A percentile compares a stretch with the other conserved stretches of the same genome.
Conservation (phyloP, 805 yeast genomes). For the Sugiyamaella mastotermitis region DNA sequence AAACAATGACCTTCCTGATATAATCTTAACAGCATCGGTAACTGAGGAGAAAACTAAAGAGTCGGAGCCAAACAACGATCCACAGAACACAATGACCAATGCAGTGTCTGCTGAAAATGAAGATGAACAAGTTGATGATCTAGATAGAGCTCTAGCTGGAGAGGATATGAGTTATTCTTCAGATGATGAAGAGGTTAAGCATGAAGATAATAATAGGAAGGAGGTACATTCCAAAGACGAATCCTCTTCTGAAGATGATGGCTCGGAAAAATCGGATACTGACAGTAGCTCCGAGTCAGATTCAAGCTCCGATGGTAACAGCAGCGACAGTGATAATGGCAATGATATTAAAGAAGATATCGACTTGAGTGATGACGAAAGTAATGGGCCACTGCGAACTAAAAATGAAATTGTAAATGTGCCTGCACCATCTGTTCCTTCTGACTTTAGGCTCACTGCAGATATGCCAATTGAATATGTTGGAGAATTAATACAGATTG, state of each 20-base stretch:
- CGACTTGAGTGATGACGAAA: conserved; percentile 19
- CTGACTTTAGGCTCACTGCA: conserved; percentile 52
- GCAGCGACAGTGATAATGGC: conserved; percentile 23
- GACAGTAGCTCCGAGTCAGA: conserved; percentile 22
- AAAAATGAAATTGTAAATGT: conserved; percentile 73
- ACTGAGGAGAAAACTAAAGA: conserved; percentile 3
- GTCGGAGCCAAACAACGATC: background rate
- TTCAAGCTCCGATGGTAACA: conserved; percentile 19
- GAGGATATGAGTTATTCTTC: conserved; percentile 15
- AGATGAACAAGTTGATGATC: conserved; percentile 10
- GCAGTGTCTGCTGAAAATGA: no score
- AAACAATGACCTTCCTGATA: conserved; percentile 10
- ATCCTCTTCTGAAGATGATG: conserved; percentile 2
- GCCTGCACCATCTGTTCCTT: conserved; percentile 60
- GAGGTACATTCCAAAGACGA: conserved; percentile 4
- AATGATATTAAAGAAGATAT: conserved; percentile 15
- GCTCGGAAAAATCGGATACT: conserved; percentile 16
- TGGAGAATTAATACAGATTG: conserved; percentile 63
- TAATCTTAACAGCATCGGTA: conserved; percentile 6
- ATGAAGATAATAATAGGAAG: background rate
- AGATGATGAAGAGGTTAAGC: conserved; percentile 19
- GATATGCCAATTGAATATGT: conserved; percentile 61
- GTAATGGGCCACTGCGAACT: conserved; percentile 63
- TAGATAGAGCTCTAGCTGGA: conserved; percentile 18
- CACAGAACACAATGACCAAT: no score